Base-by-base conservation (phyloP, 805 yeast genomes). In the Candida fluviatilis region DNA sequence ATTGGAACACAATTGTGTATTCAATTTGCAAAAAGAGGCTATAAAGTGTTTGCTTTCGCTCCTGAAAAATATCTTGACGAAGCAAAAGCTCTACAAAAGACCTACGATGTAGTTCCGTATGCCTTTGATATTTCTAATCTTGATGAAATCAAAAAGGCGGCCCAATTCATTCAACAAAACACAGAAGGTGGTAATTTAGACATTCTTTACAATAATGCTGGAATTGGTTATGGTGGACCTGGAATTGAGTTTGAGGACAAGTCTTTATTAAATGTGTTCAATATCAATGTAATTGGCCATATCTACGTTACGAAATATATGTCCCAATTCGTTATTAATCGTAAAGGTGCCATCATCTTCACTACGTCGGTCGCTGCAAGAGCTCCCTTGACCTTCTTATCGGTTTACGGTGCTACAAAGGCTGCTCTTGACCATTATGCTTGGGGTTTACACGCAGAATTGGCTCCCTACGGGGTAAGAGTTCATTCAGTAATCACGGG, bases 1-100 rank as follows among this genome's bases (percentile, higher is more conserved):
- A 73, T 73, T 36, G 78, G 78, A 2, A 66, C 51, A 39, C 62
- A 68, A n/a, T 54, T 69, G 11, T 63, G 76, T 19, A 57, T 60
- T 23, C 74, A 69, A 38, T 55, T 74, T 25, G 74, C 73, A 5
- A 49, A 53, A 14, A 57, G 71, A 39, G 78, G 79, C 5, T 75
- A 66, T 56, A 56, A 61, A 40, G 85, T 83, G 1, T 80, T 74
- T 51, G 87, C 86, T 0, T 76, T 81, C 42, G 85, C 90, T 2
- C 38, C 43, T 23, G 34, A 48, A 65, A 86, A 52, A 66, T 83
- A 43, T 41, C 70, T 25, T 74, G 64, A 30, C 70, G 70, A 11
- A 76, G 30, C 82, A 76, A 66, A 69, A 18, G 68, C 72, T 4
- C 56, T 80, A 40, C 41, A 47, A 11, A 51, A 65, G 15, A 18